These are phyloP conservation scores for Elaeis guineensis DNA, from an alignment of 176 grass and related monocot species.

Conservation along the genomic window DNA sequence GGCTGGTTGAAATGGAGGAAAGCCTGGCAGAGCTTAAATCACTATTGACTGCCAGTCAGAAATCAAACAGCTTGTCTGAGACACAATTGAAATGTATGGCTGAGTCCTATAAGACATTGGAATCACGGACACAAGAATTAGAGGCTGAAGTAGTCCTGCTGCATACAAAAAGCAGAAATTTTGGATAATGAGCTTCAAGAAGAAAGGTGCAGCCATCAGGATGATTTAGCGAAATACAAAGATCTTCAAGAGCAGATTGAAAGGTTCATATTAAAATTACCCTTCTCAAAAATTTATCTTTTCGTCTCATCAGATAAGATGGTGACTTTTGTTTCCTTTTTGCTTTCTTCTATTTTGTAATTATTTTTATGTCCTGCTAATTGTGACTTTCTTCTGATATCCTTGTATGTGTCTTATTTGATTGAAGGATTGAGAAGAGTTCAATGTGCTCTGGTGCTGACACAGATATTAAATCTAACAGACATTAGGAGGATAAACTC, in stretches of 20 bases:
- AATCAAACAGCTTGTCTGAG: conserved; percentile 86
- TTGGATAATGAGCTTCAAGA: conserved; percentile 55
- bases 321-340: conserved; percentile 4
- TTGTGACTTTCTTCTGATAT: background rate
- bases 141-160: conserved; percentile 61
- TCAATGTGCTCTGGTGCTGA: conserved; percentile 43
- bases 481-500: conserved; percentile 25
- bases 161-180: conserved; percentile 40
- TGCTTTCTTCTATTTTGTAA: conserved; percentile 2
- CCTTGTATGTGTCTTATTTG: background rate
- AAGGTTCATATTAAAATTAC: conserved; percentile 45
- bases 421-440: conserved; percentile 48
- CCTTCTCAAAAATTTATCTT: background rate
- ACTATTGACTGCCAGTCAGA: conserved; percentile 72
- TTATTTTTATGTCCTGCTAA: background rate
- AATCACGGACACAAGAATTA: conserved; percentile 64
- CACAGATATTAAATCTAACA: conserved; percentile 53
- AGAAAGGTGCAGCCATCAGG: conserved; percentile 66
- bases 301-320: background rate
- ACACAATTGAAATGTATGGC: conserved; percentile 97
- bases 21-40: conserved; percentile 51
- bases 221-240: conserved; percentile 67
- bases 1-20: conserved; percentile 61
- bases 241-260: conserved; percentile 73
- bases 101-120: conserved; percentile 83